Conservation (phyloP, 2,329 filamentous ascomycete genomes). For the Colletotrichum sojae region DNA sequence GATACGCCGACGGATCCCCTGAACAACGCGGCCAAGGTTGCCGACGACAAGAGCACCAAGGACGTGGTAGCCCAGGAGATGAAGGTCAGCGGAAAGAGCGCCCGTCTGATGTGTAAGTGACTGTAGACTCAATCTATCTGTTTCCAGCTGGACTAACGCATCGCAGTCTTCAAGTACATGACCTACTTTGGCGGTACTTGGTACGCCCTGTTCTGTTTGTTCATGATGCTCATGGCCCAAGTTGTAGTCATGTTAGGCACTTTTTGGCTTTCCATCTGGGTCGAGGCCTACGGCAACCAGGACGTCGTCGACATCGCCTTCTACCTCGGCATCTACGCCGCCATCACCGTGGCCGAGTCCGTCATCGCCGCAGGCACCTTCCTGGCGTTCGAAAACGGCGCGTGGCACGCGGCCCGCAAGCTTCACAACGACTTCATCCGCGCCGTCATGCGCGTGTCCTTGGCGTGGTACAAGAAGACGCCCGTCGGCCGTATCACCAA, state of each 20-base stretch:
- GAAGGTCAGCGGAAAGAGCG: slow-evolving; percentile 60
- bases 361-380: slow-evolving; percentile 58
- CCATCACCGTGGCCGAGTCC: slow-evolving; percentile 59
- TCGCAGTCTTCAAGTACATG: slow-evolving; percentile 65
- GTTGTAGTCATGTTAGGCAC: slow-evolving; percentile 58
- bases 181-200: slow-evolving; percentile 62
- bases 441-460: slow-evolving; percentile 66
- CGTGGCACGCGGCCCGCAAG: slow-evolving; percentile 68
- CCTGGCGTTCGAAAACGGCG: slow-evolving; percentile 66
- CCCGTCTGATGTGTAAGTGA: slow-evolving; percentile 60
- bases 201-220: slow-evolving; percentile 57
- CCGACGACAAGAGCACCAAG: slow-evolving; percentile 53
- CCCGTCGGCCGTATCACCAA: slow-evolving; percentile 68
- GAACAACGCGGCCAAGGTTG: slow-evolving; percentile 50
- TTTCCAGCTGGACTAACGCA: slow-evolving; percentile 27
- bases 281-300: slow-evolving; percentile 63
- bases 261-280: slow-evolving; percentile 68
- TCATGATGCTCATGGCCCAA: slow-evolving; percentile 57
- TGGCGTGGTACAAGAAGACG: slow-evolving; percentile 70
- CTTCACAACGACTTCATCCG: slow-evolving; percentile 68
- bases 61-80: slow-evolving; percentile 64
- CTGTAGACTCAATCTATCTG: no score
- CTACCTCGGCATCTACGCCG: slow-evolving; percentile 68
- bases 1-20: slow-evolving; percentile 47
- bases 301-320: slow-evolving; percentile 61